Conservation (phyloP, 805 yeast species). For the Candida caryicola region DNA sequence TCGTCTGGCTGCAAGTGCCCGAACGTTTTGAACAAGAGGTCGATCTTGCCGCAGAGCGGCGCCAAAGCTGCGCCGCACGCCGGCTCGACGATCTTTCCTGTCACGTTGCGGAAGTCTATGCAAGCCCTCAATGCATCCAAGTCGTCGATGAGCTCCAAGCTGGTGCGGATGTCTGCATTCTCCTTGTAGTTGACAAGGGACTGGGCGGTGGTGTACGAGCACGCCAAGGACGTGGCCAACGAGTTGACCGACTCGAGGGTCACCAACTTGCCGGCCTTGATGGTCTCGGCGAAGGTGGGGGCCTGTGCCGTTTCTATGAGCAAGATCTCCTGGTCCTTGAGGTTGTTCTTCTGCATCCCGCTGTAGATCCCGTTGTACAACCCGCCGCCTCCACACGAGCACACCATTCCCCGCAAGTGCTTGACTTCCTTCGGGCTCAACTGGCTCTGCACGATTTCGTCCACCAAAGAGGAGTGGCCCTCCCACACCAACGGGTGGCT, state of each 20-base stretch:
- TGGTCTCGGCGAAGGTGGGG: conserved; percentile 53
- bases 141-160: conserved; percentile 41
- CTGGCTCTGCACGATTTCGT: conserved; percentile 37
- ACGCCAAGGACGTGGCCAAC: conserved; percentile 64
- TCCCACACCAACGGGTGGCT: conserved; percentile 52
- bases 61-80: conserved; percentile 73
- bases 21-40: conserved; percentile 22
- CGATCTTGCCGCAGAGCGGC: conserved; percentile 41
- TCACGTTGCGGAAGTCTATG: conserved; percentile 48
- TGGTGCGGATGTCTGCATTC: conserved; percentile 14
- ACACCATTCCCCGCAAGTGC: conserved; percentile 44
- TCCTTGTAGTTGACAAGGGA: conserved; percentile 41
- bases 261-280: conserved; percentile 45
- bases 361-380: conserved; percentile 50
- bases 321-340: conserved; percentile 29
- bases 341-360: conserved; percentile 38
- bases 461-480: conserved; percentile 50
- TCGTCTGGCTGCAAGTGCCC: conserved; percentile 34
- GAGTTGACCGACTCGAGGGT: conserved; percentile 46
- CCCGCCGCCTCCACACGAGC: conserved; percentile 61
- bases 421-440: conserved; percentile 15
- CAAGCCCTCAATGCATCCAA: conserved; percentile 54
- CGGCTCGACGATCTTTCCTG: conserved; percentile 57
- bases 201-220: conserved; percentile 51
- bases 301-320: conserved; percentile 62